phyloP scores from a whole-genome alignment of 305 asterid genomes.

The Petunia hybrid region DNA sequence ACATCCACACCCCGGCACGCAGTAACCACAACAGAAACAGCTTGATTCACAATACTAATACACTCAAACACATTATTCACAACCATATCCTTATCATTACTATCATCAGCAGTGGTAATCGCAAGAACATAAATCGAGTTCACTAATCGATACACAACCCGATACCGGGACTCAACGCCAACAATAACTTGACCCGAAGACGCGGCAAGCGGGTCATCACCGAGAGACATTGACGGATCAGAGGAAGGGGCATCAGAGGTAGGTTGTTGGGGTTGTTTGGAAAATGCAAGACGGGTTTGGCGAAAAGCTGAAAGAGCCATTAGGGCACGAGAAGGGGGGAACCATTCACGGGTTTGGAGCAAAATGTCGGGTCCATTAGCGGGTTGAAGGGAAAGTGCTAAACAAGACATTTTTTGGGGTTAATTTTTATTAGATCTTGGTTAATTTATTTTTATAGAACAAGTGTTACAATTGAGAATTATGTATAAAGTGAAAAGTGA shows the following conservation, averaged over 20 bases:
- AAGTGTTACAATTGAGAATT: not conserved
- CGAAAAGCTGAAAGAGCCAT: slow-evolving; percentile 89
- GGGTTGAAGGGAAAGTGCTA: slow-evolving; percentile 88
- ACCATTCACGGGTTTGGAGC: slow-evolving; percentile 97
- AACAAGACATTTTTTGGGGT: slow-evolving; percentile 62
- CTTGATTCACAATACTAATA: slow-evolving; percentile 79
- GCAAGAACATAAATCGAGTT: slow-evolving; percentile 83
- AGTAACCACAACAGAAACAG: slow-evolving; percentile 79
- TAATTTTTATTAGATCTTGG: slow-evolving; percentile 25
- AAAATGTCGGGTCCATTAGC: slow-evolving; percentile 76
- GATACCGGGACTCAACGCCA: slow-evolving; percentile 80
- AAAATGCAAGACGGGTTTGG: slow-evolving; percentile 70
- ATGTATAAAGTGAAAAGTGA: not conserved
- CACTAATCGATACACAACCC: slow-evolving; percentile 82
- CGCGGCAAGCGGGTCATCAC: slow-evolving; percentile 91
- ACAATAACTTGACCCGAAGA: slow-evolving; percentile 91
- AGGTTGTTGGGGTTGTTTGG: slow-evolving; percentile 50
- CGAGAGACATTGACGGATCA: slow-evolving; percentile 62
- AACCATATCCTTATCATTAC: slow-evolving; percentile 40
- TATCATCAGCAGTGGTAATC: slow-evolving; percentile 74
- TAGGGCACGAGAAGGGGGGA: slow-evolving; percentile 92
- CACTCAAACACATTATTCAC: slow-evolving; percentile 83
- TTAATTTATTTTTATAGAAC: not conserved
- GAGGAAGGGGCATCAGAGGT: slow-evolving; percentile 44
- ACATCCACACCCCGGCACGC: slow-evolving; percentile 95